Evolutionary conservation across 2,329 filamentous ascomycete species (phyloP), one percentile per base, ranked within the genome.

Genomic region (Pseudopithomyces maydicus): DNA sequence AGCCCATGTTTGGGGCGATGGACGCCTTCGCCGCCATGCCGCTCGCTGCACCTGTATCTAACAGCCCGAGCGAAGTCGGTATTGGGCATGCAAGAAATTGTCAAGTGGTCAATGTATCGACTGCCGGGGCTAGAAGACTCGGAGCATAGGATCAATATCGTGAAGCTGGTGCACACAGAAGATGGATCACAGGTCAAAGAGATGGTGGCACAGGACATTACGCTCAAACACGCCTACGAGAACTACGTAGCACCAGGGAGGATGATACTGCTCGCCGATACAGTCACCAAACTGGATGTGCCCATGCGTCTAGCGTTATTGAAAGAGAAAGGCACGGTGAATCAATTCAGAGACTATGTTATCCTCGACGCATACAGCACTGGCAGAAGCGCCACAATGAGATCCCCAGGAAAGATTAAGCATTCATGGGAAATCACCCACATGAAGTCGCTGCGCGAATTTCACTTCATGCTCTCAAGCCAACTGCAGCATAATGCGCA

Each of bases 31-130:
- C 42, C 61, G 42, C 66, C 57, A 59, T 65, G 66, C 52, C 56
- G 71, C 45, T 52, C 59, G 17, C 54, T 74, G 17, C 59, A 67
- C 42, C 64, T 73, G 22, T 72, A 70, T 65, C 69, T 68, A 53
- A 67, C 65, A 17, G 69, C 71, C 32, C 58, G 35, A 47, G 54
- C 68, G 17, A 65, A 58, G 50, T 68, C 65, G 10, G 52, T 59
- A 8, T 52, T 69, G 10, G 70, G 70, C 7, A 61, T 61, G 59
- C 68, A 73, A 60, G 71, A 71, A 41, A 20, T 71, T 4, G 32
- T 72, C 4, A 48, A 38, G 7, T 72, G 70, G 12, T 19, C 48
- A 0, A 26, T 15, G 2, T 72, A 69, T 45, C 6, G 57, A 0
- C 2, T 58, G 17, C 54, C 59, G n/a, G 42, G 46, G 0, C 63